A percentile compares a stretch with the other conserved stretches of the same genome.
These are phyloP conservation scores for Monosporascus sp. DNA, from an alignment of 2,329 filamentous ascomycete species.

Conservation along the genomic window DNA sequence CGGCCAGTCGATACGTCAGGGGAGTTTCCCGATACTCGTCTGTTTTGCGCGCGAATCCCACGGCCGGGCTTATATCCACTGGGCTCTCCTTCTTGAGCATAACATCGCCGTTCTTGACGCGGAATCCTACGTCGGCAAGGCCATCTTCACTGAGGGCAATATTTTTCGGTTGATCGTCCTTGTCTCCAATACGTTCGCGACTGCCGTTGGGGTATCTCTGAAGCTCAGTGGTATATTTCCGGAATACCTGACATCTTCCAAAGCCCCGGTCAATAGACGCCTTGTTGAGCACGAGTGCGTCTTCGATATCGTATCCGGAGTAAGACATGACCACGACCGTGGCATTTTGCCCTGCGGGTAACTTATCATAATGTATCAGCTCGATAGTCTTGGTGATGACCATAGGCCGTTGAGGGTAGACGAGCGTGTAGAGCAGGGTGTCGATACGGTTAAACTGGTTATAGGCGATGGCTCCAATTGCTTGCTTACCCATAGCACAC, in stretches of 20 bases:
- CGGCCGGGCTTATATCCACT: constrained; percentile 67
- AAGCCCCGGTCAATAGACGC: constrained; percentile 93
- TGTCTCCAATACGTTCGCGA: constrained; percentile 60
- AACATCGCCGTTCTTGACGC: constrained; percentile 71
- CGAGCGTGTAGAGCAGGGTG: constrained; percentile 90
- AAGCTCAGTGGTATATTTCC: constrained; percentile 82
- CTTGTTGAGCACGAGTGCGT: constrained; percentile 94
- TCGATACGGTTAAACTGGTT: constrained; percentile 98
- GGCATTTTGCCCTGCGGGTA: constrained; percentile 93
- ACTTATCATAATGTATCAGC: constrained; percentile 92
- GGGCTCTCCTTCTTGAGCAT: constrained; percentile 90
- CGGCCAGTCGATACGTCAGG: constrained; percentile 75
- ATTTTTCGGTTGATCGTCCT: constrained; percentile 56
- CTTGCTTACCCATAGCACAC: constrained; percentile 99
- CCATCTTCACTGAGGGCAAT: constrained; percentile 82
- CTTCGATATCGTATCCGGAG: constrained; percentile 98
- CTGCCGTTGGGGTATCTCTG: constrained; percentile 85
- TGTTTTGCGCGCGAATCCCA: constrained; percentile 60
- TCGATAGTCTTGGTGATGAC: constrained; percentile 97
- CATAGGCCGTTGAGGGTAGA: constrained; percentile 96
- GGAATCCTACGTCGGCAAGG: constrained; percentile 78
- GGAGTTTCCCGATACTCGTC: constrained; percentile 63
- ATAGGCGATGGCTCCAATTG: constrained; percentile 94
- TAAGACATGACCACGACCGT: constrained; percentile 99
- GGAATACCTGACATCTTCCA: constrained; percentile 95